Conservation (phyloP, 2,329 filamentous ascomycete species). For the Cladosporium oxysporum region DNA sequence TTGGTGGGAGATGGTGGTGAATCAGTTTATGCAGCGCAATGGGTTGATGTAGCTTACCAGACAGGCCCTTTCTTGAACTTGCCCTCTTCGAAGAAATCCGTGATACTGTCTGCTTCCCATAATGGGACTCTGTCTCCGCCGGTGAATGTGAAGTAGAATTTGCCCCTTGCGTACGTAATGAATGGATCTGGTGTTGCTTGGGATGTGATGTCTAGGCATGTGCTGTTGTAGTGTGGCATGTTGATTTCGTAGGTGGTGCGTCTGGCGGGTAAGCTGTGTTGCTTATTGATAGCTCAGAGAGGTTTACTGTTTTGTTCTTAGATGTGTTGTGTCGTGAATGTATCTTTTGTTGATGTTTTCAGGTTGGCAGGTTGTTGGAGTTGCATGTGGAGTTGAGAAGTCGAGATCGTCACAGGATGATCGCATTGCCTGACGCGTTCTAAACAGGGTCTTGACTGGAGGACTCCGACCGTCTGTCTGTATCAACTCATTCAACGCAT, state of each 20-base stretch:
- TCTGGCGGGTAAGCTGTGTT: not conserved
- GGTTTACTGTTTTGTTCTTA: not conserved
- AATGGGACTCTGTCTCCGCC: conserved; percentile 48
- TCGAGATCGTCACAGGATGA: conserved; percentile 3
- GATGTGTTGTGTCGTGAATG: not conserved
- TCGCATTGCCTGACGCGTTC: not conserved
- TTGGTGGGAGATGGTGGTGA: too few relatives aligned
- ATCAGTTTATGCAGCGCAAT: too few relatives aligned
- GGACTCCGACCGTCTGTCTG: too few relatives aligned
- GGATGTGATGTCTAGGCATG: conserved; percentile 46
- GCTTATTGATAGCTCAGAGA: not conserved
- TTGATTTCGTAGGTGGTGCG: not conserved
- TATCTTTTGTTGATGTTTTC: not conserved
- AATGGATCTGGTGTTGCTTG: conserved; percentile 48
- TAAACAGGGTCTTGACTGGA: not conserved
- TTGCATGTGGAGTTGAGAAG: not conserved
- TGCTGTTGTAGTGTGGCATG: conserved; percentile 33
- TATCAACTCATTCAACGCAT: not conserved
- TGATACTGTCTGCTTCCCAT: conserved; percentile 40
- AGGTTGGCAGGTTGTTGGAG: not conserved
- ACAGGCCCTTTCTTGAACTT: conserved; percentile 42
- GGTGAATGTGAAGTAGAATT: conserved; percentile 51
- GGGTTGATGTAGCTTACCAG: conserved; percentile 33
- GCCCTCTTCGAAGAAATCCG: conserved; percentile 40
- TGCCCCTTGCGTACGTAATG: conserved; percentile 44